These are phyloP conservation scores for Orobanche coerulescens DNA, from an alignment of 257 asterid species.

Conservation along the genomic window DNA sequence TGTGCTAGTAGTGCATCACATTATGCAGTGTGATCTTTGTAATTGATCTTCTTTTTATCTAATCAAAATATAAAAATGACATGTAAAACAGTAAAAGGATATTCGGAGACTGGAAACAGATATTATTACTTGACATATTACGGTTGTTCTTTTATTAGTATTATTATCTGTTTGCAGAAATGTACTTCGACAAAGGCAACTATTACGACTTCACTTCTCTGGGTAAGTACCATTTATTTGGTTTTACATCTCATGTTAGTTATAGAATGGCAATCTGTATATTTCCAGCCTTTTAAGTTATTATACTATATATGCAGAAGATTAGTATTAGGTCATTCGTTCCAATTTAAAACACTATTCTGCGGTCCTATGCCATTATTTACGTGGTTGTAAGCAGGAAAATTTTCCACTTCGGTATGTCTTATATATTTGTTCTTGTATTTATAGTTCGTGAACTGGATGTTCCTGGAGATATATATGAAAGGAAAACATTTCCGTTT, in stretches of 20 bases:
- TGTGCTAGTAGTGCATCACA: background rate
- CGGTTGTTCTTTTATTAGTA: background rate
- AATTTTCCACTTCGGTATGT: constrained; percentile 9
- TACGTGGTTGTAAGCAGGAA: constrained; percentile 12
- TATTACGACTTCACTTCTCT: constrained; percentile 90
- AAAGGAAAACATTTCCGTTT: constrained; percentile 86
- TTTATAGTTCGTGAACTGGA: constrained; percentile 73
- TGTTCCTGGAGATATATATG: constrained; percentile 94
- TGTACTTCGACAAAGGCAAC: constrained; percentile 84
- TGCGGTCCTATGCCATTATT: constrained; percentile 3
- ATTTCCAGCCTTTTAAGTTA: background rate
- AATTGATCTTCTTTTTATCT: background rate
- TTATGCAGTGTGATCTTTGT: background rate
- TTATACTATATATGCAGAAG: constrained; percentile 7
- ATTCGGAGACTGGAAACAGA: background rate
- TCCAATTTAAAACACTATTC: background rate
- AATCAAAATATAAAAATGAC: constrained; percentile 2
- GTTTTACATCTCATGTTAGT: constrained; percentile 12
- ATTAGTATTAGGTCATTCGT: background rate
- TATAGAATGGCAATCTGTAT: background rate
- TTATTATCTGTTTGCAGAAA: constrained; percentile 32
- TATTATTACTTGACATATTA: background rate
- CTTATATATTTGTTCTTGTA: constrained; percentile 10
- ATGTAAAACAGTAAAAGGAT: background rate
- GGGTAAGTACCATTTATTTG: constrained; percentile 38